Percentiles rank a stretch among this genome's conserved stretches.
phyloP scores from a whole-genome alignment of 2,329 filamentous ascomycete genomes.

The Calonectria hongkongensis region DNA sequence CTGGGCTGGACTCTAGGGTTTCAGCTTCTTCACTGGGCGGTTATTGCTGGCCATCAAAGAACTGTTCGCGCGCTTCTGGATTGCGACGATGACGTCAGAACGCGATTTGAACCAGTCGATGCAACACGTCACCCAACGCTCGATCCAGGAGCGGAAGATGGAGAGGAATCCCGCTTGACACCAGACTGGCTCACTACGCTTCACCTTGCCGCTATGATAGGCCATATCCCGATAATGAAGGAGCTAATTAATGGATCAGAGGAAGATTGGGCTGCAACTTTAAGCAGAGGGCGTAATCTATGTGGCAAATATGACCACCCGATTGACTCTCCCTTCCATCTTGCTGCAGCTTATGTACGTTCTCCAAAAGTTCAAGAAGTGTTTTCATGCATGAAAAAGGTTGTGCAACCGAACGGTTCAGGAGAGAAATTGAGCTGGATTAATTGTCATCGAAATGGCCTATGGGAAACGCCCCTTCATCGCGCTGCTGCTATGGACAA shows the following conservation, averaged over 20 bases:
- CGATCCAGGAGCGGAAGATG: background rate
- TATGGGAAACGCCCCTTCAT: constrained; percentile 8
- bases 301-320: constrained; percentile 3
- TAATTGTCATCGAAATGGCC: constrained; percentile 6
- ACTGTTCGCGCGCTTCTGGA: background rate
- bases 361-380: background rate
- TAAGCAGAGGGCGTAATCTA: background rate
- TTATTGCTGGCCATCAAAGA: background rate
- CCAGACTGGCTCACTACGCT: constrained; percentile 5
- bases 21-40: constrained; percentile 9
- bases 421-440: background rate
- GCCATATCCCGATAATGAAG: background rate
- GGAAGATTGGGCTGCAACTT: background rate
- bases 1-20: background rate
- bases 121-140: background rate
- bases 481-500: constrained; percentile 13
- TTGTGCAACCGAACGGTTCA: background rate
- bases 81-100: background rate
- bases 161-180: background rate
- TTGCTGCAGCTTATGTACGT: constrained; percentile 5
- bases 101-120: background rate
- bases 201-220: background rate
- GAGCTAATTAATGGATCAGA: background rate
- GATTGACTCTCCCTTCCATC: constrained; percentile 1
- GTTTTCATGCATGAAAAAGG: background rate